phyloP scores from a whole-genome alignment of 1,139 yeast genomes.

The Hyphopichia pseudoburtonii region DNA sequence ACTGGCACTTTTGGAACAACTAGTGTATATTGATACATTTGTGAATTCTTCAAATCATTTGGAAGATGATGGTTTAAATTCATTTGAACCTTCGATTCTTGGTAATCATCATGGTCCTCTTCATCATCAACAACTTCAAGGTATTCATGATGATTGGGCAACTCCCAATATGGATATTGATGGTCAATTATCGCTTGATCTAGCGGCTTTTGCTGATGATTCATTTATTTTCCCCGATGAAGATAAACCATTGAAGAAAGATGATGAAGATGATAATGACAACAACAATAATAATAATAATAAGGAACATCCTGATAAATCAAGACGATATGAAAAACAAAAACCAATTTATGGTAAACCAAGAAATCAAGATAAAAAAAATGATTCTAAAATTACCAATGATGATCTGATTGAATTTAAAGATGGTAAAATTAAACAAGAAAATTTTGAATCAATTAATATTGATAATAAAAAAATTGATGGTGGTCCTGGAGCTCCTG shows the following conservation, averaged over 20 bases:
- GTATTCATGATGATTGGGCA: conserved; percentile 10
- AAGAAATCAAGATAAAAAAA: neutral
- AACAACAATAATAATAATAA: conserved; percentile 11
- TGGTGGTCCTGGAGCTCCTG: no score
- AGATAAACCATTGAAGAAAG: conserved; percentile 51
- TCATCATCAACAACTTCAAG: neutral
- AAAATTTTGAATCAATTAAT: no score
- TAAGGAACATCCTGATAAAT: conserved; percentile 5
- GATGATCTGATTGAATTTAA: no score
- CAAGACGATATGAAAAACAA: neutral
- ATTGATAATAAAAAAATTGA: no score
- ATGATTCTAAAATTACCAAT: no score
- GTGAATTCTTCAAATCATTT: conserved; percentile 38
- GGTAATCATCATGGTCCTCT: no score
- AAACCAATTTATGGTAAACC: conserved; percentile 1
- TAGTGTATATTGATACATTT: conserved; percentile 74
- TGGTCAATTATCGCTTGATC: conserved; percentile 67
- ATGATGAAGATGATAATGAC: conserved; percentile 13
- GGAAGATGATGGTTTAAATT: no score
- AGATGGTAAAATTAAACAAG: no score
- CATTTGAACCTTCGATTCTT: neutral
- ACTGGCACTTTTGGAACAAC: conserved; percentile 68
- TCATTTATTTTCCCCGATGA: conserved; percentile 77
- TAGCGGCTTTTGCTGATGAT: conserved; percentile 80
- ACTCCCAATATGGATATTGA: conserved; percentile 54